Conservation (phyloP, 192 early-diverging fungal genomes). For the Podila epicladia region DNA sequence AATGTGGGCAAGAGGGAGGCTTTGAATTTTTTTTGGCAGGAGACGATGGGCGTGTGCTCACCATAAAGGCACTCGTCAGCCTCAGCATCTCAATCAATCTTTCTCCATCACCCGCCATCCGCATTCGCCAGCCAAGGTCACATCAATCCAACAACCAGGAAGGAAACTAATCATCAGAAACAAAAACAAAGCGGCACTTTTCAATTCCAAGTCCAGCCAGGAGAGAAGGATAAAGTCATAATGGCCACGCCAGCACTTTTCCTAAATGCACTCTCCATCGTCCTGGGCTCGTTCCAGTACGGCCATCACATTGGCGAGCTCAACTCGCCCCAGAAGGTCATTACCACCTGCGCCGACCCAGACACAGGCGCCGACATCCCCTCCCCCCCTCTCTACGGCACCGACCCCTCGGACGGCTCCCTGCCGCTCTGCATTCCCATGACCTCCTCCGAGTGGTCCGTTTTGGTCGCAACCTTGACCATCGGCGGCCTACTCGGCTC, state of each 20-base stretch:
- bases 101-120: background rate
- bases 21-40: no score
- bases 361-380: background rate
- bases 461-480: constrained; percentile 64
- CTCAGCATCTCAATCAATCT: background rate
- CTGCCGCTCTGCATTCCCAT: constrained; percentile 78
- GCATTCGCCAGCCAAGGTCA: background rate
- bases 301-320: constrained; percentile 71
- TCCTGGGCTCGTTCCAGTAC: constrained; percentile 64
- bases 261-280: constrained; percentile 53
- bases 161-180: background rate
- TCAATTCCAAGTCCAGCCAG: background rate
- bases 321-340: constrained; percentile 64
- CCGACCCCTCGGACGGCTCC: constrained; percentile 7
- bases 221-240: background rate
- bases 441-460: constrained; percentile 67
- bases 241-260: constrained; percentile 52
- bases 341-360: constrained; percentile 51
- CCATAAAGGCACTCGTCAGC: no score
- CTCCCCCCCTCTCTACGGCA: background rate
- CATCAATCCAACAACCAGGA: background rate
- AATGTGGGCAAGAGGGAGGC: no score
- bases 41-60: no score
- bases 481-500: constrained; percentile 85
- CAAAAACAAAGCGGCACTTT: background rate